Evolutionary conservation across 1,284 basidiomycete genomes (phyloP).

Genomic region (Melanopsichium pennsylvanicum): DNA sequence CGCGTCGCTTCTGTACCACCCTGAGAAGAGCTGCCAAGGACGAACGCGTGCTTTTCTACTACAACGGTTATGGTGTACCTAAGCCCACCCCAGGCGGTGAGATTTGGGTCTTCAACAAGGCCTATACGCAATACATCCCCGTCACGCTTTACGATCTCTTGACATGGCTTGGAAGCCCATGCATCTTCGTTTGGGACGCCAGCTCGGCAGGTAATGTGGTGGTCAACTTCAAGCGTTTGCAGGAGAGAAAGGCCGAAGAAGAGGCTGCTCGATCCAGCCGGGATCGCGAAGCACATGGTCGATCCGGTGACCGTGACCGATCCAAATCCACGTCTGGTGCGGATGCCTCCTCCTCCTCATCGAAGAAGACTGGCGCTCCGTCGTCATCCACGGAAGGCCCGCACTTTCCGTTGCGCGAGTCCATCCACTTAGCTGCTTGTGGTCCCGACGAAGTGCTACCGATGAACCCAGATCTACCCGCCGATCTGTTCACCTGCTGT

Average conservation of each 20-base stretch:
- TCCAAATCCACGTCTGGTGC: constrained; percentile 1
- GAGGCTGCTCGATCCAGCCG: constrained; percentile 63
- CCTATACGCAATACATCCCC: constrained; percentile 98
- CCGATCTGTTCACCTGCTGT: constrained; percentile 96
- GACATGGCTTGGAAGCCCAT: constrained; percentile 82
- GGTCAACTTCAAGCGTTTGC: constrained; percentile 87
- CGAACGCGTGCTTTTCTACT: constrained; percentile 94
- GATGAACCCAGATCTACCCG: constrained; percentile 93
- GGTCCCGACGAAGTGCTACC: constrained; percentile 89
- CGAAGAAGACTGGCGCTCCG: constrained; percentile 16
- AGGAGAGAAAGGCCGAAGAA: constrained; percentile 84
- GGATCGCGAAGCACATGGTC: constrained; percentile 64
- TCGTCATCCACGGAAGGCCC: constrained; percentile 51
- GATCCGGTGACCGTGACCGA: constrained; percentile 22
- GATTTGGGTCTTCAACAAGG: constrained; percentile 97
- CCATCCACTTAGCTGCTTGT: constrained; percentile 94
- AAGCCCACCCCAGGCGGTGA: constrained; percentile 96
- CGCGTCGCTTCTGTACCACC: constrained; percentile 85
- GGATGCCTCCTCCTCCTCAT: constrained; percentile 10
- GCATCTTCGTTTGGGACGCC: constrained; percentile 98
- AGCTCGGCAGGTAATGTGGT: constrained; percentile 93
- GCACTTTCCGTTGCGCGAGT: constrained; percentile 78
- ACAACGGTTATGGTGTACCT: constrained; percentile 97
- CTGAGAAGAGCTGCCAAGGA: constrained; percentile 88
- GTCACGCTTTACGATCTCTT: constrained; percentile 92